Evolutionary conservation across 1,139 yeast species (phyloP).

Genomic region (Pichia sp.): DNA sequence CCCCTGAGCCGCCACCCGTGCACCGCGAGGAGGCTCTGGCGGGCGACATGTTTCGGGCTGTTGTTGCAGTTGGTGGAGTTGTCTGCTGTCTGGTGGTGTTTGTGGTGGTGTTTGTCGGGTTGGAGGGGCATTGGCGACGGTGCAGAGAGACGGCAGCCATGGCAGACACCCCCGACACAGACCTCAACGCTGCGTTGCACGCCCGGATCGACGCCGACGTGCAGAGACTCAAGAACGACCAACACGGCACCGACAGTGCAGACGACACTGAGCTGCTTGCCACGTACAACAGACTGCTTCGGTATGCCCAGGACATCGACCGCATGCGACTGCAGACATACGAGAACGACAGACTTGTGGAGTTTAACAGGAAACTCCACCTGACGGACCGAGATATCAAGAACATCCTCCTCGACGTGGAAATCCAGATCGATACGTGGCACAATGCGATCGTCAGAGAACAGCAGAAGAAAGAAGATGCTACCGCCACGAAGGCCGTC

Average conservation of each 20-base stretch:
- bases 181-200: background rate
- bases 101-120: too few species aligned
- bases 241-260: background rate
- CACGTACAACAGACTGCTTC: slow-evolving; percentile 2
- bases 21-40: background rate
- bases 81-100: too few species aligned
- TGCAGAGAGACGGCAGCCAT: background rate
- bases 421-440: slow-evolving; percentile 13
- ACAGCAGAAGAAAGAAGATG: too few species aligned
- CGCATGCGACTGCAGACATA: slow-evolving; percentile 4
- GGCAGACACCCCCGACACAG: background rate
- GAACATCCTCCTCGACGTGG: slow-evolving; percentile 19
- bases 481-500: too few species aligned
- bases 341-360: background rate
- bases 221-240: background rate
- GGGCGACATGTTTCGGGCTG: too few species aligned
- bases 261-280: background rate
- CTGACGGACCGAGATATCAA: slow-evolving; percentile 15
- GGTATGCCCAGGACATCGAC: slow-evolving; percentile 10
- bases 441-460: background rate
- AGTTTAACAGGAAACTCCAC: slow-evolving; percentile 14
- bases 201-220: slow-evolving; percentile 3
- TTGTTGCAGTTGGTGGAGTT: too few species aligned
- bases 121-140: too few species aligned
- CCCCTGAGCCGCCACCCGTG: too few species aligned